These are phyloP conservation scores for Schizophyllum amplum DNA, from an alignment of 1,284 basidiomycete genomes.

Conservation along the genomic window DNA sequence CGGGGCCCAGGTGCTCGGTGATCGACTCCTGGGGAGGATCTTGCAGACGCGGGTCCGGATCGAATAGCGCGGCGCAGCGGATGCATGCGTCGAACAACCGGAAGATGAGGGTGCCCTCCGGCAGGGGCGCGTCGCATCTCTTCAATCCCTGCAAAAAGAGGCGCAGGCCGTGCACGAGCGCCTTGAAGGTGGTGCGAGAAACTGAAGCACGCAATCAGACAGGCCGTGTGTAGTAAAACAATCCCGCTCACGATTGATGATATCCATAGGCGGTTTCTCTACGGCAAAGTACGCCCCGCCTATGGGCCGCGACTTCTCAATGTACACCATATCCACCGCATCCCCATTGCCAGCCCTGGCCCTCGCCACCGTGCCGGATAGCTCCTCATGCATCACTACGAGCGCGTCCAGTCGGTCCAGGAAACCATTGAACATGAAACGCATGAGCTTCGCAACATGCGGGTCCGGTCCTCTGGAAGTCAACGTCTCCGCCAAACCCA, in stretches of 20 bases:
- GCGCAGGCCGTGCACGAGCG: slow-evolving; percentile 87
- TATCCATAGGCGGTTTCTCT: slow-evolving; percentile 66
- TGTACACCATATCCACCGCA: slow-evolving; percentile 40
- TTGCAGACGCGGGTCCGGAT: slow-evolving; percentile 59
- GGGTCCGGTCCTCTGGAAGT: slow-evolving; percentile 50
- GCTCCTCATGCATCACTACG: slow-evolving; percentile 57
- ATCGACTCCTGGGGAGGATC: slow-evolving; percentile 72
- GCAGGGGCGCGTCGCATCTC: slow-evolving; percentile 69
- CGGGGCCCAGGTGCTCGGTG: slow-evolving; percentile 79
- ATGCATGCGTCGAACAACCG: slow-evolving; percentile 85
- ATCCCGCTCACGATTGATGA: slow-evolving; percentile 50
- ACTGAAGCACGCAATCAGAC: slow-evolving; percentile 36
- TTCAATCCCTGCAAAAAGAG: slow-evolving; percentile 75
- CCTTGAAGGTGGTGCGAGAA: slow-evolving; percentile 81
- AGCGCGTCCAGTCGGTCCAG: slow-evolving; percentile 85
- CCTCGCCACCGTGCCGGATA: slow-evolving; percentile 38
- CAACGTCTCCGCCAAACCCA: slow-evolving; percentile 84
- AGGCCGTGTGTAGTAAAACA: not conserved
- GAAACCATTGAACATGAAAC: slow-evolving; percentile 75
- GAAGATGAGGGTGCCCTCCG: slow-evolving; percentile 84
- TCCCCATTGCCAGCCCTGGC: slow-evolving; percentile 39
- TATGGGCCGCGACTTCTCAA: slow-evolving; percentile 78
- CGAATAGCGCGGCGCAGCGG: slow-evolving; percentile 81
- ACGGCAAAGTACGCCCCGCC: slow-evolving; percentile 65
- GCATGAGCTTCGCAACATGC: slow-evolving; percentile 60